These are phyloP conservation scores for Trichoderma reesei DNA, from an alignment of 495 filamentous ascomycete genomes.

Conservation along the genomic window DNA sequence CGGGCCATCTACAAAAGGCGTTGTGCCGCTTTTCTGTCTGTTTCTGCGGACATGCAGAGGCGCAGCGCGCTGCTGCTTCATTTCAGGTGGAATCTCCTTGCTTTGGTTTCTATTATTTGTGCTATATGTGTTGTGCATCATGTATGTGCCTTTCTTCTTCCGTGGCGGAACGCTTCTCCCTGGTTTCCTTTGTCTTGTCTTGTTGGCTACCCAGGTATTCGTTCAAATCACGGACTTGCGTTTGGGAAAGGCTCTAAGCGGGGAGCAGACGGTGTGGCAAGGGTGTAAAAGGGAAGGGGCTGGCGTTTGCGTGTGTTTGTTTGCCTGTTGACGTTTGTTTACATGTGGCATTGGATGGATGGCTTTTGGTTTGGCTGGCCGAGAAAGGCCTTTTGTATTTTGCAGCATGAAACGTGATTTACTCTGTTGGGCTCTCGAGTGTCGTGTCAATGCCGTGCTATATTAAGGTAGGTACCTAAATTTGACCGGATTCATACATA, in stretches of 20 bases:
- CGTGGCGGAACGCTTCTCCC: not conserved
- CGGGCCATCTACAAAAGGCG: constrained; percentile 16
- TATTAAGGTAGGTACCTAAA: not conserved
- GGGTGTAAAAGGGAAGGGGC: not conserved
- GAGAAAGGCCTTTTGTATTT: not conserved
- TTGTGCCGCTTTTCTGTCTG: constrained; percentile 7
- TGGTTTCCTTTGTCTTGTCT: not conserved
- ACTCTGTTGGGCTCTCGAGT: not conserved
- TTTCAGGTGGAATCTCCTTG: constrained; percentile 10
- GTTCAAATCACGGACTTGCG: not conserved
- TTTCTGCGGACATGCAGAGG: constrained; percentile 10
- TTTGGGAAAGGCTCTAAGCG: not conserved
- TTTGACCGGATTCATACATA: not conserved
- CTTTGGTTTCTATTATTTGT: constrained; percentile 14
- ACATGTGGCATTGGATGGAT: not conserved
- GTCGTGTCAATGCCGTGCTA: too few species aligned
- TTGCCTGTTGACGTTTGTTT: not conserved
- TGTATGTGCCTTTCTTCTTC: not conserved
- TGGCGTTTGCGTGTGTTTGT: not conserved
- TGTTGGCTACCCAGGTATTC: not conserved
- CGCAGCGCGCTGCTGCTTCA: constrained; percentile 4
- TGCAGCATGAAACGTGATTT: constrained; percentile 1
- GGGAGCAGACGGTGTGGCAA: not conserved
- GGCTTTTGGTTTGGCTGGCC: not conserved
- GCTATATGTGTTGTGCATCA: constrained; percentile 14